phyloP scores from a whole-genome alignment of 2,329 filamentous ascomycete species.

The Blumeria hordei region DNA sequence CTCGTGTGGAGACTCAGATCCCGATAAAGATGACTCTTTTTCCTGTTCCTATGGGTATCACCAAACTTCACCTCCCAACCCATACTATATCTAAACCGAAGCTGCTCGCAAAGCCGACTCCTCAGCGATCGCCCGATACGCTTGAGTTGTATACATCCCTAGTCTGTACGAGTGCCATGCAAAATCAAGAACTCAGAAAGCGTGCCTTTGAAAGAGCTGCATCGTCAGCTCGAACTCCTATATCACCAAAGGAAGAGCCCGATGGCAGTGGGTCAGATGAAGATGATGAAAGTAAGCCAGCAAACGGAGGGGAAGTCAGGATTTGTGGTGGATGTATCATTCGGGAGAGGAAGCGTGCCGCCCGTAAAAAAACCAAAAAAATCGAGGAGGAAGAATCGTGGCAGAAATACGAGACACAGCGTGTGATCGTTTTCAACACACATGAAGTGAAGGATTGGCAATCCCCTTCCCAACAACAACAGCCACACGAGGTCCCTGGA shows the following conservation, averaged over 20 bases:
- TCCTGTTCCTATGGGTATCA: slow-evolving; percentile 49
- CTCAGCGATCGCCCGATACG: slow-evolving; percentile 43
- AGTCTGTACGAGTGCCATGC: slow-evolving; percentile 83
- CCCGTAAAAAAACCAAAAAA: slow-evolving; percentile 80
- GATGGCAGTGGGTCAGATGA: slow-evolving; percentile 15
- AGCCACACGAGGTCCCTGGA: slow-evolving; percentile 21
- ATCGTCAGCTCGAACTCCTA: slow-evolving; percentile 12
- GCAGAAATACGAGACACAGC: slow-evolving; percentile 52
- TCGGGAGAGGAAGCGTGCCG: slow-evolving; percentile 73
- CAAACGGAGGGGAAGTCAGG: slow-evolving; percentile 79
- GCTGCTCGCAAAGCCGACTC: slow-evolving; percentile 48
- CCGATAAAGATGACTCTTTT: slow-evolving; percentile 61
- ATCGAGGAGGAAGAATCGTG: slow-evolving; percentile 79
- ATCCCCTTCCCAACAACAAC: slow-evolving; percentile 29
- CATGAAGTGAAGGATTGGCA: slow-evolving; percentile 71
- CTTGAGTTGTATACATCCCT: slow-evolving; percentile 60
- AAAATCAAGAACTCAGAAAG: slow-evolving; percentile 37
- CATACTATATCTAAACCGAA: slow-evolving; percentile 92
- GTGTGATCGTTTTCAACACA: slow-evolving; percentile 81
- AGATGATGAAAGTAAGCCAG: slow-evolving; percentile 35
- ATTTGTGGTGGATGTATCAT: slow-evolving; percentile 86
- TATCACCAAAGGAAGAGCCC: slow-evolving; percentile 4
- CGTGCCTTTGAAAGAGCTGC: slow-evolving; percentile 27
- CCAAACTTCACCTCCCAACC: slow-evolving; percentile 62
- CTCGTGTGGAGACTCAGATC: slow-evolving; percentile 89